Evolutionary conservation across 306 rosid genomes (phyloP), one percentile per base, ranked within the genome.

Genomic region (Sechiopsis laciniata): DNA sequence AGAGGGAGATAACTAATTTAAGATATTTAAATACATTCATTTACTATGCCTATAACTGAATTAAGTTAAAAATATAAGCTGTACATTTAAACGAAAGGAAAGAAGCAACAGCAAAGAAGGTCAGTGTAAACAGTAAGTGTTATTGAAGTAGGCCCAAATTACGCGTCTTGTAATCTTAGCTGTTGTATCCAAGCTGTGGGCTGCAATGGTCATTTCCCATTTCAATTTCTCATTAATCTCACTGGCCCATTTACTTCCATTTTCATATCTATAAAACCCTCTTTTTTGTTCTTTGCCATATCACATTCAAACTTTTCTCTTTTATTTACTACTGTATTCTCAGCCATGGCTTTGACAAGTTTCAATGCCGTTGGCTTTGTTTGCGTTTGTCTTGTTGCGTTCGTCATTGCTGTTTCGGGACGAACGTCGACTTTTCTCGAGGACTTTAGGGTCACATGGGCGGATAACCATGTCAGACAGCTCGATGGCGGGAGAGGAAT

Each of bases 361-460:
- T 21, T 15, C 40, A 42, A 69, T 42, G 55, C 45, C 37, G 12
- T 50, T 69, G 74, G 20, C 50, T 13, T 15, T 54, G 16, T 78
- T 69, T 57, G 19, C 35, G 55, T 86, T 4, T 88, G 84, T 66
- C 14, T 76, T 73, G 58, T 84, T 7, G 14, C 71, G 5, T 79
- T 73, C 32, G 74, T 75, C 37, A 21, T 80, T 59, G 80, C 81
- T 10, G 91, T 80, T 63, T 78, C 65, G 60, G 98, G 79, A 17
- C 78, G 90, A 76, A 94, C 97, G 5, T 89, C 91, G 76, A 87
- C 91, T 64, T 93, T 93, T 80, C 74, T 76, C 1, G 81, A 87
- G 74, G 97, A 90, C 53, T 93, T 93, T 74, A 79, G 64, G 51
- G 70, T 82, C 75, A 82, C 98, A 2, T 93, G 98, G 98, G 46